Base-by-base conservation (phyloP, 192 early-diverging fungal genomes). In the Podila epigama region DNA sequence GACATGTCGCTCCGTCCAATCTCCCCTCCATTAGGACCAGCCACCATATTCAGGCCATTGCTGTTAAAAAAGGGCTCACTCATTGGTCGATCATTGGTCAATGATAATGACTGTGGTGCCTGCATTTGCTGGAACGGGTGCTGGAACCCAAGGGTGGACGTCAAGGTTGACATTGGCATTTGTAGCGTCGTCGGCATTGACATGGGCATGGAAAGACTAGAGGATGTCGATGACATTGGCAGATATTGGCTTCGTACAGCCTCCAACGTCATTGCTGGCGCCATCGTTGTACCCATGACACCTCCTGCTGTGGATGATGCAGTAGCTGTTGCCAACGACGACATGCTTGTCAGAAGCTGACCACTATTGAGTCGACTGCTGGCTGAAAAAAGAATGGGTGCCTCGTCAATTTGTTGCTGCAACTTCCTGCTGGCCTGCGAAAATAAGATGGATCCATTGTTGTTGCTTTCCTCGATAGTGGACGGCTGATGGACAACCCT, bases 1-100 rank as follows among this genome's bases (percentile, higher is more conserved):
- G 66, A 63, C 73, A 77, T 77, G 29, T 77, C 73, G 27, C 73
- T 77, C 61, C 56, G 54, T n/a, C 66, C 66, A 37, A 68, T 22
- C 18, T 68, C 73, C 6, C 71, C 71, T 32, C 52, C 52, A 3
- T 63, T 66, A 2, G 60, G 34, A 7, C 58, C 64, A 5, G 66
- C 25, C 5, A 77, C 66, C 33, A 68, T 58, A 40, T 77, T 77
- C 5, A 77, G 61, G 8, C 73, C 66, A 22, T 63, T 68, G 28
- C 60, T 68, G 32, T 42, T 36, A 12, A 59, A 63, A 42, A 41
- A 68, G 9, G 60, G 34, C 9, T 18, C 44, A 22, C 44, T 22
- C n/a, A n/a, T n/a, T 1, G 44, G 44, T 2, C 5, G 44, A 22
- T 48, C 44, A 48, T 48, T 48, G 44, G 44, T 48, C 5, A 48